phyloP scores from a whole-genome alignment of 2,329 filamentous ascomycete genomes.

The Fusarium graminum region DNA sequence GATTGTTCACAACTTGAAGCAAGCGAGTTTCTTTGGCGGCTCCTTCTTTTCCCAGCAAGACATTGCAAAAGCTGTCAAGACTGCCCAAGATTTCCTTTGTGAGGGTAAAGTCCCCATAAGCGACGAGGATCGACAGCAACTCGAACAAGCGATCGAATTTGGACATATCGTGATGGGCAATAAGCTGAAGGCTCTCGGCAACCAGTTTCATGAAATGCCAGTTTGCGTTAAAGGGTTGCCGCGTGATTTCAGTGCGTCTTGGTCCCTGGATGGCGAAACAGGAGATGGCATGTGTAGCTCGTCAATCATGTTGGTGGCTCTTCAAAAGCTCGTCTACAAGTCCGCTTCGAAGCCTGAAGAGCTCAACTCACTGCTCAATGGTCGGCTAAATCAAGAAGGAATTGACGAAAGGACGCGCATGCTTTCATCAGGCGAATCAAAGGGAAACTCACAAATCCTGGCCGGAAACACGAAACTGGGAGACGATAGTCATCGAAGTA shows the following conservation, averaged over 20 bases:
- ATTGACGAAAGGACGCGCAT: conserved; percentile 54
- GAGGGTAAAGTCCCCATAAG: conserved; percentile 72
- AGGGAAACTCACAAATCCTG: conserved; percentile 46
- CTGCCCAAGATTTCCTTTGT: conserved; percentile 75
- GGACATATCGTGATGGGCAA: conserved; percentile 72
- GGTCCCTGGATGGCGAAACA: conserved; percentile 72
- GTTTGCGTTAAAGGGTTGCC: conserved; percentile 79
- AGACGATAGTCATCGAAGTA: conserved; percentile 53
- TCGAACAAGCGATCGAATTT: conserved; percentile 74
- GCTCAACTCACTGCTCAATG: conserved; percentile 63
- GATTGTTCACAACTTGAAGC: conserved; percentile 82
- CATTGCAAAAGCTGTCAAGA: conserved; percentile 73
- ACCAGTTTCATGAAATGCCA: conserved; percentile 81
- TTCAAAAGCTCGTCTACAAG: conserved; percentile 66
- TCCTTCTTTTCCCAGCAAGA: conserved; percentile 77
- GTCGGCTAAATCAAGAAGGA: conserved; percentile 59
- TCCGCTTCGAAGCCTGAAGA: conserved; percentile 59
- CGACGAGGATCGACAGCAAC: conserved; percentile 68
- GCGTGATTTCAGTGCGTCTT: conserved; percentile 68
- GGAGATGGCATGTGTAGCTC: conserved; percentile 65
- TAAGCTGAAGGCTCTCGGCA: conserved; percentile 74
- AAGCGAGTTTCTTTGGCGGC: conserved; percentile 87
- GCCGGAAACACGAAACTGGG: conserved; percentile 61
- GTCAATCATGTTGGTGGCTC: conserved; percentile 62
- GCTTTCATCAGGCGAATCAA: conserved; percentile 25